Base-by-base conservation (phyloP, 371 early-diverging fungal species). In the Mortierella sp. region DNA sequence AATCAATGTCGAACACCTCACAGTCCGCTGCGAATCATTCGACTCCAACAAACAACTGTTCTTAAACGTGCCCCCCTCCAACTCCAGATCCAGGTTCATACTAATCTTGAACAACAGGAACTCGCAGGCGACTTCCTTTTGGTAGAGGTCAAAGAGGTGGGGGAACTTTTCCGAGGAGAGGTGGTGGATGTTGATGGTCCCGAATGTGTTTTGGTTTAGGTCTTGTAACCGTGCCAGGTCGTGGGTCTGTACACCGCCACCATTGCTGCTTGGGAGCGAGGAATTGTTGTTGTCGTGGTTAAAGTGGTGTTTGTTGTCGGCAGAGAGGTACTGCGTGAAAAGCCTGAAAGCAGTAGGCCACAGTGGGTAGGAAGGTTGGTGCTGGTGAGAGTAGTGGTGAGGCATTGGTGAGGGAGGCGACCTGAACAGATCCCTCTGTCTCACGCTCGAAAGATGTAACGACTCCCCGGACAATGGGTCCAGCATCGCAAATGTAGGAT, bases 1-100 rank as follows among this genome's bases (percentile, higher is more conserved):
- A 57, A 93, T 92, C 31, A 90, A 85, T 0, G 93, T 94, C 4
- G 90, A 91, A 82, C 93, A 93, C 79, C 92, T 89, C 37, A 94
- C 86, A 8, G 90, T 84, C 11, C 89, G 87, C 1, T 89, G 89
- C 37, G 67, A 37, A 10, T 90, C 89, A 31, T 75, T 79, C 13
- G 92, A 89, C 53, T 92, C 92, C 72, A 91, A 92, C 59, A 93
- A 88, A 50, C 88, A 89, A 19, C 82, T 85, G 74, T 83, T 86
- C 31, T 79, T 79, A 59, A 86, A 82, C 0, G 55, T 71, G 43
- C 86, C 79, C 67, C 67, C 43, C 0, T 76, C 79, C 53, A 75
- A 37, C 21, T 74, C 71, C 31, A 82, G 61, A 46, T 74, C 53
- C 55, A 86, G 31, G 70, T 82, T 74, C 73, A 86, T 74, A 28